Conservation (phyloP, 1,284 basidiomycete species). For the Puccinia triticina region DNA sequence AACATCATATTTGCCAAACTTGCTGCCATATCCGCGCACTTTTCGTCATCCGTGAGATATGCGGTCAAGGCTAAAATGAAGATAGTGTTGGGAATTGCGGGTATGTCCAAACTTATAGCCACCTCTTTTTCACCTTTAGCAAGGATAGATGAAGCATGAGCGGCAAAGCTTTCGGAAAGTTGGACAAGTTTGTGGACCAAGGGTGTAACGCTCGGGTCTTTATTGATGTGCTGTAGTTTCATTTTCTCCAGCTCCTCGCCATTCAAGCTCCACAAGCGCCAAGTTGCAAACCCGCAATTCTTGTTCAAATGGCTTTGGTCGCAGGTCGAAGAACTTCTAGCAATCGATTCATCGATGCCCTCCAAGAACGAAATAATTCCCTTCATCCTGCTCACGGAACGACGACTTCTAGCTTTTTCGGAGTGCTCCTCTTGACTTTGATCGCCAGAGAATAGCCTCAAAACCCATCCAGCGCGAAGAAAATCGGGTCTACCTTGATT, state of each 20-base stretch:
- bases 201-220: conserved; percentile 52
- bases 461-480: conserved; percentile 58
- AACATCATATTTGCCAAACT: conserved; percentile 49
- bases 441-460: conserved; percentile 58
- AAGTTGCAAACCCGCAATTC: conserved; percentile 55
- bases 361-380: conserved; percentile 58
- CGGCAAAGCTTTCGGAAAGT: conserved; percentile 33
- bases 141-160: conserved; percentile 17
- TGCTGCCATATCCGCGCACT: conserved; percentile 51
- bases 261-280: conserved; percentile 56
- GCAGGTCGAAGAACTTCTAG: neutral
- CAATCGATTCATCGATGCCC: conserved; percentile 55
- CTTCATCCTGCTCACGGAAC: conserved; percentile 58
- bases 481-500: conserved; percentile 51
- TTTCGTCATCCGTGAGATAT: conserved; percentile 10
- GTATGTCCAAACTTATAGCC: neutral
- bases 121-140: conserved; percentile 32
- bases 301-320: conserved; percentile 7
- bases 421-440: conserved; percentile 56
- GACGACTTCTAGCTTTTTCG: conserved; percentile 55
- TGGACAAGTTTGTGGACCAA: conserved; percentile 53
- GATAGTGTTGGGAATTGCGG: neutral
- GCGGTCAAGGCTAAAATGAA: conserved; percentile 32
- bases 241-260: conserved; percentile 53
- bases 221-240: conserved; percentile 52